Base-by-base conservation (phyloP, 768 basidiomycete species). In the Russula griseocarnosa region DNA sequence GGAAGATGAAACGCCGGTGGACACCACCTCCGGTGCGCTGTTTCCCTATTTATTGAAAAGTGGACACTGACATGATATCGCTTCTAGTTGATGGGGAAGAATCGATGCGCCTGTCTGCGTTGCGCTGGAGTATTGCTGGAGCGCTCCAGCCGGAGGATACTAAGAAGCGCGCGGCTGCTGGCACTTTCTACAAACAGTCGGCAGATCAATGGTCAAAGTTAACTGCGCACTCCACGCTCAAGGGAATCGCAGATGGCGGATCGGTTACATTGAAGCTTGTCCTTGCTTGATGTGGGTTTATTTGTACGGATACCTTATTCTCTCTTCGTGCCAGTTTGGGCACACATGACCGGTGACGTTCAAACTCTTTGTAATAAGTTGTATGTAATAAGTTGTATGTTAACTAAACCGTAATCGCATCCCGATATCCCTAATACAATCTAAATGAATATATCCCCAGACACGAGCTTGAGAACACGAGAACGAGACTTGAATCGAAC, bases 51-150 rank as follows among this genome's bases (percentile, higher is more conserved):
- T 20, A 3, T 52, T 20, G 11, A 52, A 52, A 36, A n/a, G 10
- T 18, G n/a, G 5, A 7, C 16, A 14, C 22, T 60, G 18, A 61
- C 11, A n/a, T 3, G 28, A 56, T 32, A 60, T 34, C 16, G 11
- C 54, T 8, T 22, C 22, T 40, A 65, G 64, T 60, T 30, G 55
- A 42, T 49, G 60, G 36, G 11, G 64, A 56, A 38, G 1, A 0
- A 16, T 30, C 54, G 32, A 65, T 28, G 32, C 64, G 64, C 49
- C 47, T 65, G 14, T 40, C 14, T 9, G 64, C 59, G 20, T 38
- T 65, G 49, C 59, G 64, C 5, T 65, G 64, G 64, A 46, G 24
- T 42, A 49, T 44, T 18, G 40, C 64, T 18, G 26, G 20, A 3
- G 55, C 13, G 2, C 32, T 65, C 8, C 8, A 30, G 10, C 14